Conservation (phyloP, 192 early-diverging fungal species). For the Backusella liffmaniae region DNA sequence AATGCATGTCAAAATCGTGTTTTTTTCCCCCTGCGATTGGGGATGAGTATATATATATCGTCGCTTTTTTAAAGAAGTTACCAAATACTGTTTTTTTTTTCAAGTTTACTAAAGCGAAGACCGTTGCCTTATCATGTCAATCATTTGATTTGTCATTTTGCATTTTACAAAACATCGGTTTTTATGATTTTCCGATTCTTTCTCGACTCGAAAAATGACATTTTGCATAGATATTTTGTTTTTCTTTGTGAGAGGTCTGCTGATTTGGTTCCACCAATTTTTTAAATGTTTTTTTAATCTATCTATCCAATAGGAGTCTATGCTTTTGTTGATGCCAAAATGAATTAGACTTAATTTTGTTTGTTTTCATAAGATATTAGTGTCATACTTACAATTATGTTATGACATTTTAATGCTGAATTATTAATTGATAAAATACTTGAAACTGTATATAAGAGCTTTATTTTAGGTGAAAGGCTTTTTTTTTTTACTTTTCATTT, state of each 20-base stretch:
- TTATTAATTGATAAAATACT: neutral
- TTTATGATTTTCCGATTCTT: neutral
- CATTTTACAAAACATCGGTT: neutral
- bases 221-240: neutral
- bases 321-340: neutral
- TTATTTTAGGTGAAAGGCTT: neutral
- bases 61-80: neutral
- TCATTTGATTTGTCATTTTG: constrained; percentile 3
- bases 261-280: neutral
- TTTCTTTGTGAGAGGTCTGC: neutral
- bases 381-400: neutral
- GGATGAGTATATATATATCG: neutral
- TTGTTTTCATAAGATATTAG: neutral
- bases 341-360: neutral
- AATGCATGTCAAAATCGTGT: neutral
- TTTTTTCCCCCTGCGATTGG: neutral
- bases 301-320: neutral
- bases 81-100: neutral
- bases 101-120: neutral
- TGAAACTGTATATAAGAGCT: neutral
- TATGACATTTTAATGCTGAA: neutral
- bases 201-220: neutral
- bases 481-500: neutral
- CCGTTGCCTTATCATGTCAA: neutral
- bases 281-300: neutral